phyloP scores from a whole-genome alignment of 495 filamentous ascomycete species.

The Aspergillus campestris region DNA sequence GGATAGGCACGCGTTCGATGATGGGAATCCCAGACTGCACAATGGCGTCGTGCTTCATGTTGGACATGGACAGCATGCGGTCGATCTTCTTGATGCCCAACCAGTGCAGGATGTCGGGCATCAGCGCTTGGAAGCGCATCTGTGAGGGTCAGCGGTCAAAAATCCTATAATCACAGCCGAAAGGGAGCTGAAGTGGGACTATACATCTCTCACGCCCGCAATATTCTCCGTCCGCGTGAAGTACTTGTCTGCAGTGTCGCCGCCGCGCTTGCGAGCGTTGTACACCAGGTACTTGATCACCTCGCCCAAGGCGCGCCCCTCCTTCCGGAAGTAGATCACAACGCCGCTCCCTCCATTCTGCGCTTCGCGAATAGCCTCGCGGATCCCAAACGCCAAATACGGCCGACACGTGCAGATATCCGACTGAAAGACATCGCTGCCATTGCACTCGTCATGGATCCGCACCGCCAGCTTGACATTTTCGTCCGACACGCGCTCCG shows the following conservation, averaged over 20 bases:
- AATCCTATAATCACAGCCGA: neutral
- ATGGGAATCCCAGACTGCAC: constrained; percentile 94
- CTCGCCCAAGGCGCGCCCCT: constrained; percentile 91
- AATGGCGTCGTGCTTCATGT: constrained; percentile 99
- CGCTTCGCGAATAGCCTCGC: constrained; percentile 93
- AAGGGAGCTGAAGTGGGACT: neutral
- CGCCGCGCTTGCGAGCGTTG: constrained; percentile 77
- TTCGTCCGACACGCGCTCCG: constrained; percentile 83
- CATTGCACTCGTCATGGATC: constrained; percentile 96
- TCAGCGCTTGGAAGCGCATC: constrained; percentile 99
- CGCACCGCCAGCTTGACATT: constrained; percentile 78
- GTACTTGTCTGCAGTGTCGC: constrained; percentile 90
- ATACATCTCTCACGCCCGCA: constrained; percentile 74
- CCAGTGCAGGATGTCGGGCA: constrained; percentile 98
- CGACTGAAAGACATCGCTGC: constrained; percentile 95
- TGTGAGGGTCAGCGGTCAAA: constrained; percentile 1
- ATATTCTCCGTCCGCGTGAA: constrained; percentile 96
- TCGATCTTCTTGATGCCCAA: constrained; percentile 98
- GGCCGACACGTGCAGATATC: constrained; percentile 98
- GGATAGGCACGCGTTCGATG: constrained; percentile 85
- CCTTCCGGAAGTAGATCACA: constrained; percentile 98
- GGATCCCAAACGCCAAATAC: constrained; percentile 93
- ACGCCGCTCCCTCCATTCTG: constrained; percentile 92
- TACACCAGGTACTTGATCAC: constrained; percentile 97
- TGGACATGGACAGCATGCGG: constrained; percentile 97